Conservation (phyloP, 169 alveolate genomes). For the Babesia bigemina region DNA sequence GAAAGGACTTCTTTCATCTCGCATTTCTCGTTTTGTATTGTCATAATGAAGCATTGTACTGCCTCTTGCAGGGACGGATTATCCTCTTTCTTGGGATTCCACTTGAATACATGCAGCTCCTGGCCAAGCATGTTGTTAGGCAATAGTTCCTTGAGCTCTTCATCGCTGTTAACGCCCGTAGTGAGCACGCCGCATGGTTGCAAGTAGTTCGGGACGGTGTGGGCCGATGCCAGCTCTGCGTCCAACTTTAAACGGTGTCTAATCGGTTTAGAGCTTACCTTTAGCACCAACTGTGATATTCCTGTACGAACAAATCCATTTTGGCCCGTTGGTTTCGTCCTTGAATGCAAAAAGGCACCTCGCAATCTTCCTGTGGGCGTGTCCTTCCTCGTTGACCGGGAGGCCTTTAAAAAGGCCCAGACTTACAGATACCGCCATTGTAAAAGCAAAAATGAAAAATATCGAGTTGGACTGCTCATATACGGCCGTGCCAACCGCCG, state of each 20-base stretch:
- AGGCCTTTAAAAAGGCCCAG: constrained; percentile 15
- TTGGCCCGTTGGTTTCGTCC: constrained; percentile 1
- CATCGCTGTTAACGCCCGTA: background rate
- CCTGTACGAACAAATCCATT: constrained; percentile 64
- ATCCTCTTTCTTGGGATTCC: background rate
- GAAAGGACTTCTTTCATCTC: constrained; percentile 1
- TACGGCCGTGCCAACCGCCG: too few species aligned
- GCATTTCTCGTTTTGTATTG: background rate
- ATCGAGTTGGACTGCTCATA: too few species aligned
- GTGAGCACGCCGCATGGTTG: constrained; percentile 47
- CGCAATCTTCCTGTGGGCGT: background rate
- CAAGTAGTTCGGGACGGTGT: constrained; percentile 49
- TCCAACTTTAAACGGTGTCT: background rate
- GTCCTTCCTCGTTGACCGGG: background rate
- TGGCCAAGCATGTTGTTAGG: background rate
- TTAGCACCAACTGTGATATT: background rate
- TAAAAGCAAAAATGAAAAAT: background rate
- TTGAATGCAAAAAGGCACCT: constrained; percentile 23
- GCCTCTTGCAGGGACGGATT: constrained; percentile 21
- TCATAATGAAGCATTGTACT: constrained; percentile 4
- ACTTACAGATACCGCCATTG: constrained; percentile 12
- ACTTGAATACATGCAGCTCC: constrained; percentile 18
- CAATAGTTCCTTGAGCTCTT: background rate
- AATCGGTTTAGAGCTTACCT: constrained; percentile 1
- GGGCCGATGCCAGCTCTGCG: background rate